Evolutionary conservation across 306 rosid species (phyloP).

Genomic region (Quercus ilex): DNA sequence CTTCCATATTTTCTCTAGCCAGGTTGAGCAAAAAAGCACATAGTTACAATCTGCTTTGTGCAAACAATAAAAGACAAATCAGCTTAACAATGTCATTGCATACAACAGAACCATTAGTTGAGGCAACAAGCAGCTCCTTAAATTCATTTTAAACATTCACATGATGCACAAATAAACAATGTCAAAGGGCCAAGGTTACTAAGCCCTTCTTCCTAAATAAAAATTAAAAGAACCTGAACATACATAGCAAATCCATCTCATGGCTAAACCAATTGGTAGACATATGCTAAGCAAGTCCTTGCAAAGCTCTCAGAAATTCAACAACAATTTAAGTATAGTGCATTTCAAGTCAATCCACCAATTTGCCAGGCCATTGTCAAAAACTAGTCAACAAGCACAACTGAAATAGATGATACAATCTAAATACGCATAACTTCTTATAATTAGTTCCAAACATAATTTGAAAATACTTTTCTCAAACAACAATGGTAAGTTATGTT

Average conservation of each 20-base stretch:
- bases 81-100: no score
- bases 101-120: neutral
- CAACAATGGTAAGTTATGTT: conserved; percentile 10
- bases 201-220: neutral
- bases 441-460: conserved; percentile 10
- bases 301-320: neutral
- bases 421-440: neutral
- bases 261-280: neutral
- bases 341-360: neutral
- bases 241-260: neutral
- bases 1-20: no score
- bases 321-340: neutral
- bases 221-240: neutral
- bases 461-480: neutral
- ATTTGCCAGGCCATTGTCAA: neutral
- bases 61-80: no score
- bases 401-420: neutral
- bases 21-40: no score
- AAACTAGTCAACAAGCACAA: neutral
- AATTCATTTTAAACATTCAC: neutral
- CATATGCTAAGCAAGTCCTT: neutral
- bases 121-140: neutral
- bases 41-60: no score
- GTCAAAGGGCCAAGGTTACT: neutral
- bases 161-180: neutral